Evolutionary conservation across 1,284 basidiomycete genomes (phyloP).

Genomic region (Puccinia brachypodii): DNA sequence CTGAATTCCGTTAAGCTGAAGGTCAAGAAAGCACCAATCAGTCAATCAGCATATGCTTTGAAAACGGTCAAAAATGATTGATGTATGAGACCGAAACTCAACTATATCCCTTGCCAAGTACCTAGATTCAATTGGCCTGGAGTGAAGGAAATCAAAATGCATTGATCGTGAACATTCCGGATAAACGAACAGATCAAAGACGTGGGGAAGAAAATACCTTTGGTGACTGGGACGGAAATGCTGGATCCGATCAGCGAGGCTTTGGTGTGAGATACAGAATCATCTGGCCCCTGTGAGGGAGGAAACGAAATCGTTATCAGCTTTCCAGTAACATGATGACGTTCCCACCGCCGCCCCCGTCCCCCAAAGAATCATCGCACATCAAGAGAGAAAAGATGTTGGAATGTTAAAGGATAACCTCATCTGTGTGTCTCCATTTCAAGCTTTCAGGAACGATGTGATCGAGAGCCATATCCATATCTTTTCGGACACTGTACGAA

Average conservation of each 20-base stretch:
- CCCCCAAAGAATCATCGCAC: neutral
- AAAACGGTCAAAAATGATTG: neutral
- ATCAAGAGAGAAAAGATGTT: neutral
- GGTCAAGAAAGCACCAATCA: neutral
- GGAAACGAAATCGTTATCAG: neutral
- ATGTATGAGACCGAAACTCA: neutral
- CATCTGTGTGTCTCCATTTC: constrained; percentile 56
- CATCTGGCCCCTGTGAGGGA: constrained; percentile 43
- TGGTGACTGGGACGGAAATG: constrained; percentile 47
- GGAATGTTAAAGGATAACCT: constrained; percentile 41
- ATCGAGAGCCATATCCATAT: constrained; percentile 58
- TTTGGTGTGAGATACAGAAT: constrained; percentile 56
- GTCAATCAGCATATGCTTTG: neutral
- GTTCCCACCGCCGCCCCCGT: neutral
- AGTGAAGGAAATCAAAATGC: neutral
- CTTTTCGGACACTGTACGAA: constrained; percentile 53
- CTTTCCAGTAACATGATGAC: neutral
- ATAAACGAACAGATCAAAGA: neutral
- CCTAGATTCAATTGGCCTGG: constrained; percentile 45
- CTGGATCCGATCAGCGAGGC: constrained; percentile 54
- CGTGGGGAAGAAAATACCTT: constrained; percentile 19
- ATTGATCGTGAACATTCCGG: neutral
- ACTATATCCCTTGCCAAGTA: constrained; percentile 49
- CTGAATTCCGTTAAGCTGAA: constrained; percentile 47
- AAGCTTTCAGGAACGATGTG: constrained; percentile 56